Evolutionary conservation across 1,284 basidiomycete species (phyloP), one percentile per base, ranked within the genome.

Genomic region (Tilletia indica): DNA sequence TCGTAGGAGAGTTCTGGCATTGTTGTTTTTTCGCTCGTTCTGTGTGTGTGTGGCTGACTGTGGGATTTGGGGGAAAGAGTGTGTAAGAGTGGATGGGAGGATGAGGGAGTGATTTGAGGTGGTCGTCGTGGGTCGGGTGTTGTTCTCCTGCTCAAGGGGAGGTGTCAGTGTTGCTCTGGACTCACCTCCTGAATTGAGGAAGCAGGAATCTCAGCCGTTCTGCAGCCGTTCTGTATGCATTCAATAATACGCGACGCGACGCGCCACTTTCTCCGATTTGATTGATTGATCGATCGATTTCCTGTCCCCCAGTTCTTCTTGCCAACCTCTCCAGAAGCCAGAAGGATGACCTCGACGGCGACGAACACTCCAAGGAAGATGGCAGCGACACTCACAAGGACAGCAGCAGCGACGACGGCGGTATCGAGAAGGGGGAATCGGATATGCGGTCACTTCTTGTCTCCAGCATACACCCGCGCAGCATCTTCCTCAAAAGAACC

Each of bases 1-100:
- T 68, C 66, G 66, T 68, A 68, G 12, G 42, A 48, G 48, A 48
- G 48, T 36, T 68, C 66, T 39, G 45, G 34, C 66, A 48, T 68
- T 39, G 45, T 64, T 39, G 38, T 36, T 31, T 14, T 64, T 31
- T 39, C 14, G 36, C 1, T 45, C 9, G 14, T 45, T 8, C 1
- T 45, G 42, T 45, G 61, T 64, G 61, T 39, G 4, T 3, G 1
- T 36, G 58, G 36, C 21, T 58, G 56, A 5, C n/a, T 21, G 34
- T 58, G 11, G 56, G 21, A 58, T 19, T 0, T 54, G 11, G 1
- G 25, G 16, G 56, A 58, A 31, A 25, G 11, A 34, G 21, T 58
- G 56, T 14, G 25, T 31, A 31, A 31, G 25, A 2, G 25, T 58
- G 56, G 25, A 25, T 4, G 12, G 12, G 56, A 58, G 34, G 56